phyloP scores from a whole-genome alignment of 2,329 filamentous ascomycete genomes.

The Fusarium brevicatenulatum region DNA sequence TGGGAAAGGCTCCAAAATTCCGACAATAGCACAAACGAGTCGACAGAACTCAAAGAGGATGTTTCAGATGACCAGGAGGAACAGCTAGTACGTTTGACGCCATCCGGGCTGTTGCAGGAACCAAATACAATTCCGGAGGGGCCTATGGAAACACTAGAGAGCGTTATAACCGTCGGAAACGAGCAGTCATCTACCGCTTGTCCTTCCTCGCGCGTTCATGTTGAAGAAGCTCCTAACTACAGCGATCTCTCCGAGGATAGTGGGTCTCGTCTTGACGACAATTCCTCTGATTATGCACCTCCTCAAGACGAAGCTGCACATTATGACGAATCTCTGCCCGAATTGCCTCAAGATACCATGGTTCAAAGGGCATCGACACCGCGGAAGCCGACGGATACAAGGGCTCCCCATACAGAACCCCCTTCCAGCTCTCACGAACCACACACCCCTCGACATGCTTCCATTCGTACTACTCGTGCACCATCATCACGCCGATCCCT shows the following conservation, averaged over 20 bases:
- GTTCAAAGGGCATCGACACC: constrained; percentile 2
- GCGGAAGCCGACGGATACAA: constrained; percentile 3
- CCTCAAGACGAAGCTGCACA: background rate
- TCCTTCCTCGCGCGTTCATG: background rate
- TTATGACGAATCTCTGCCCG: background rate
- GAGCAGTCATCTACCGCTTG: background rate
- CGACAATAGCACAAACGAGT: background rate
- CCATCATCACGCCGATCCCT: constrained; percentile 51
- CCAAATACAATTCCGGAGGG: background rate
- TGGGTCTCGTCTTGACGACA: background rate
- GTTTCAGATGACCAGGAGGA: background rate
- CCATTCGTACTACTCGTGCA: constrained; percentile 40
- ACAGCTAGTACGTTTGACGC: background rate
- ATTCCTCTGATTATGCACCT: background rate
- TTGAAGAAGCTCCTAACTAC: background rate
- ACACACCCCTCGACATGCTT: constrained; percentile 41
- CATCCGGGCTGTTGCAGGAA: background rate
- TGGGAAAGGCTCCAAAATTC: background rate
- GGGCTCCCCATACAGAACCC: background rate
- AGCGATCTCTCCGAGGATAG: background rate
- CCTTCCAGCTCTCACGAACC: constrained; percentile 41
- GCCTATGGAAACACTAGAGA: background rate
- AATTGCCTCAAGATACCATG: background rate
- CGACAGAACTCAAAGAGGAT: background rate
- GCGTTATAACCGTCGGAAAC: background rate